These are phyloP conservation scores for Isoetes taiwanensis DNA, from an alignment of 75 land plant genomes.

Conservation along the genomic window DNA sequence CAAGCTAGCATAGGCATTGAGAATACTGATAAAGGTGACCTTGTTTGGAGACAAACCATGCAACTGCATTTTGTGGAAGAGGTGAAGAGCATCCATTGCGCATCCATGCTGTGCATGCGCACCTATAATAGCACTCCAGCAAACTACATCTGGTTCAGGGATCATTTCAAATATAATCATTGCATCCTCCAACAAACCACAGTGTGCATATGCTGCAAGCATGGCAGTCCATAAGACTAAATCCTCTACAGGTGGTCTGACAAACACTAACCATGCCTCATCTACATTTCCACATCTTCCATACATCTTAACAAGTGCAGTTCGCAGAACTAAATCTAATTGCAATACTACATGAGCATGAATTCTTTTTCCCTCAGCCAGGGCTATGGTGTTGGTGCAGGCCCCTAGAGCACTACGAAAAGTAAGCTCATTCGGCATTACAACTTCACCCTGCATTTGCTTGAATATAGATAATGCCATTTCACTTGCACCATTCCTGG, in stretches of 20 bases:
- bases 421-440: slow-evolving; percentile 12
- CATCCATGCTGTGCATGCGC: slow-evolving; percentile 39
- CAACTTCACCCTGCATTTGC: slow-evolving; percentile 3
- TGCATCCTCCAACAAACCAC: slow-evolving; percentile 32
- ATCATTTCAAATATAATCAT: slow-evolving; percentile 22
- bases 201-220: slow-evolving; percentile 28
- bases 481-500: slow-evolving; percentile 4
- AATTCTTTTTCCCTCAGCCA: no score
- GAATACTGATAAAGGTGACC: slow-evolving; percentile 36
- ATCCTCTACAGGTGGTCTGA: slow-evolving; percentile 23
- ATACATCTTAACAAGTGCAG: slow-evolving; percentile 26
- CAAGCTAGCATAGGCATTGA: slow-evolving; percentile 43
- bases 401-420: slow-evolving; percentile 1
- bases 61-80: slow-evolving; percentile 40
- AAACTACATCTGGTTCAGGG: slow-evolving; percentile 47
- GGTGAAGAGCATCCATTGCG: slow-evolving; percentile 43
- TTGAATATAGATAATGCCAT: slow-evolving; percentile 14
- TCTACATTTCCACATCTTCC: slow-evolving; percentile 22
- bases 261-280: slow-evolving; percentile 31
- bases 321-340: slow-evolving; percentile 32
- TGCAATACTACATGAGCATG: slow-evolving; percentile 18
- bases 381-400: slow-evolving; percentile 5
- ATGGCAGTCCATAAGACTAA: slow-evolving; percentile 42
- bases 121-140: slow-evolving; percentile 66
- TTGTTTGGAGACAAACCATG: slow-evolving; percentile 28